These are phyloP conservation scores for Codiaeum variegatum DNA, from an alignment of 441 rosid genomes.

Conservation along the genomic window DNA sequence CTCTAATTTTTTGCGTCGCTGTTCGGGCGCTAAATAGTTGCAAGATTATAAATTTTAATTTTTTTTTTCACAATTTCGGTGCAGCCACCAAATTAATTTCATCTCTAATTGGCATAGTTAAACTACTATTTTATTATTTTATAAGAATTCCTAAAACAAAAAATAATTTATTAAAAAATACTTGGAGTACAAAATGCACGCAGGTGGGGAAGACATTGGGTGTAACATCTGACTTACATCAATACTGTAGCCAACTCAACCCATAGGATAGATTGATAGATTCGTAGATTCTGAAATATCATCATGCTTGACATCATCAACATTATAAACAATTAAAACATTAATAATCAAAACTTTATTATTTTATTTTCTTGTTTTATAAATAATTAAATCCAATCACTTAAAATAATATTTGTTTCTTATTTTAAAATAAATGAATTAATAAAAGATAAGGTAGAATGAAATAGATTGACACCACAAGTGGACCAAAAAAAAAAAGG, in stretches of 20 bases:
- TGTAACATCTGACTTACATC: slow-evolving; percentile 28
- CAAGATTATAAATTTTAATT: too few relatives aligned
- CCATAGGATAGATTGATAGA: slow-evolving; percentile 37
- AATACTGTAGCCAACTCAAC: slow-evolving; percentile 45
- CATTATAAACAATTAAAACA: slow-evolving; percentile 1
- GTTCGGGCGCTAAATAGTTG: too few relatives aligned
- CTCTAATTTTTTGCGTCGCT: too few relatives aligned
- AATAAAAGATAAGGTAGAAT: not conserved
- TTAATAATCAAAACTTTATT: not conserved
- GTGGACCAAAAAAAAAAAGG: not conserved
- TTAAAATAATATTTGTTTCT: not conserved
- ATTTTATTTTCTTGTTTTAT: not conserved
- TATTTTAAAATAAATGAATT: not conserved
- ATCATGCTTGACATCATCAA: slow-evolving; percentile 49
- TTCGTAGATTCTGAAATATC: slow-evolving; percentile 32
- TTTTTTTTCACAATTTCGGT: too few relatives aligned
- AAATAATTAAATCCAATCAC: too few relatives aligned
- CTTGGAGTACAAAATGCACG: slow-evolving; percentile 22
- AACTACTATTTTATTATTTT: too few relatives aligned
- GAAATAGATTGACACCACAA: not conserved
- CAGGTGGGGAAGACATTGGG: slow-evolving; percentile 17
- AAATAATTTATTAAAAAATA: not conserved
- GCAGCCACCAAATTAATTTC: too few relatives aligned
- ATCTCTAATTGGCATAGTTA: too few relatives aligned
- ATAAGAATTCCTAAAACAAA: too few relatives aligned